Evolutionary conservation across 2,329 filamentous ascomycete species (phyloP).

Genomic region (Dactylellina sp.): DNA sequence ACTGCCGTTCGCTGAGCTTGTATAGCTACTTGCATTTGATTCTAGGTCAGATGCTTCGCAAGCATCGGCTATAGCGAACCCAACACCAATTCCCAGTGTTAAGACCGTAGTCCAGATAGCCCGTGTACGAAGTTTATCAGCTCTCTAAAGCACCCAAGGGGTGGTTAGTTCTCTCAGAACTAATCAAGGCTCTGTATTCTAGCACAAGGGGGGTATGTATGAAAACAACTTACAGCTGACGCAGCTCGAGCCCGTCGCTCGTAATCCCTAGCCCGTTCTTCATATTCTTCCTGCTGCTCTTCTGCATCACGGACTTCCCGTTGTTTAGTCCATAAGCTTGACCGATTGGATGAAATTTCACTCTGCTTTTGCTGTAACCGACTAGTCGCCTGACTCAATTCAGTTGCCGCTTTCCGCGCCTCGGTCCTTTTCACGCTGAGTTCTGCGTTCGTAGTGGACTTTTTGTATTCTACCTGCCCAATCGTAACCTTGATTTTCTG

Average conservation of each 20-base stretch:
- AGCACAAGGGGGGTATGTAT: background rate
- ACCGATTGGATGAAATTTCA: conserved; percentile 19
- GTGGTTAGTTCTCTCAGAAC: background rate
- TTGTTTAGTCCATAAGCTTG: conserved; percentile 11
- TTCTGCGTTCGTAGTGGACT: conserved; percentile 10
- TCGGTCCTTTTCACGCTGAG: conserved; percentile 9
- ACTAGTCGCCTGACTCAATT: conserved; percentile 3
- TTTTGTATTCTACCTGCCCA: conserved; percentile 20
- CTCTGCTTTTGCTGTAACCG: conserved; percentile 9
- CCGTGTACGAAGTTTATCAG: conserved; percentile 20
- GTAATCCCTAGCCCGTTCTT: conserved; percentile 13
- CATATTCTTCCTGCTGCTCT: background rate
- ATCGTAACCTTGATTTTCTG: conserved; percentile 19
- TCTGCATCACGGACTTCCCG: conserved; percentile 6
- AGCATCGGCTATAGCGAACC: conserved; percentile 28
- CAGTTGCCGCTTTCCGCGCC: conserved; percentile 15
- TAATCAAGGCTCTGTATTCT: background rate
- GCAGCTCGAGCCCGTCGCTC: conserved; percentile 16
- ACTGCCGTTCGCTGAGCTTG: conserved; percentile 13
- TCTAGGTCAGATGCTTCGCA: conserved; percentile 23
- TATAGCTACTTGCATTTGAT: conserved; percentile 18
- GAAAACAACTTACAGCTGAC: conserved; percentile 2
- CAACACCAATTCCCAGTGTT: conserved; percentile 23
- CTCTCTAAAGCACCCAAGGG: conserved; percentile 10
- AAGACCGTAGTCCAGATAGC: conserved; percentile 36